Evolutionary conservation across 768 basidiomycete species (phyloP), one percentile per base, ranked within the genome.

Genomic region (Amanita rubescens): DNA sequence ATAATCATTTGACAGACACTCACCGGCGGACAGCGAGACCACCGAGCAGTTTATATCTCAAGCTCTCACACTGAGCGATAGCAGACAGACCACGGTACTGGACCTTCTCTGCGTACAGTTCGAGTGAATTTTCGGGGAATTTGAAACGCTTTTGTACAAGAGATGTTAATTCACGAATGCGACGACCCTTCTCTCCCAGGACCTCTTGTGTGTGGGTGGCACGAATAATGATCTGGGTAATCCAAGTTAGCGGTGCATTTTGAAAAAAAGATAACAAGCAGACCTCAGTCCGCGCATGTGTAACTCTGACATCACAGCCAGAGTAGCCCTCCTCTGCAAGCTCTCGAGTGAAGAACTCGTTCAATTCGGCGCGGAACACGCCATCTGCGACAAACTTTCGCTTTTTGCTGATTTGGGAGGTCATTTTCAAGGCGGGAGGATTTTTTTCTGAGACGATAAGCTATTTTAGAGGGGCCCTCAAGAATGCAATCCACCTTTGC

Each of bases 61-160:
- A 81, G 62, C 85, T 89, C 79, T 99, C 96, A 75, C 95, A 97
- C 72, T 99, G 96, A 33, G 96, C 96, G 65, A 97, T 89, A 55
- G 96, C 96, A 63, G 93, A 95, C 54, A 99, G 85, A 70, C 96
- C 96, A 72, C 96, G 91, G 78, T 88, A 86, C 70, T 94, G 91
- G 52, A 98, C 96, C 77, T 98, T 99, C 78, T 99, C 96, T 58
- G 96, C 96, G 73, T 96, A 99, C 58, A 99, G 83, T 71, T 99
- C 96, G 60, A 99, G 85, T 34, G 94, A 90, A 77, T 95, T 95
- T 72, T 98, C 96, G 59, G 94, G 91, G 84, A 97, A 98, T 73
- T 92, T 94, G 87, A 99, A 98, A 63, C 96, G 87, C 72, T 99
- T 99, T 77, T 94, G 93, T 61, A 99, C 94, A 72, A 99, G 89